These are phyloP conservation scores for Podospora pseudocomata DNA, from an alignment of 495 filamentous ascomycete genomes.

Conservation along the genomic window DNA sequence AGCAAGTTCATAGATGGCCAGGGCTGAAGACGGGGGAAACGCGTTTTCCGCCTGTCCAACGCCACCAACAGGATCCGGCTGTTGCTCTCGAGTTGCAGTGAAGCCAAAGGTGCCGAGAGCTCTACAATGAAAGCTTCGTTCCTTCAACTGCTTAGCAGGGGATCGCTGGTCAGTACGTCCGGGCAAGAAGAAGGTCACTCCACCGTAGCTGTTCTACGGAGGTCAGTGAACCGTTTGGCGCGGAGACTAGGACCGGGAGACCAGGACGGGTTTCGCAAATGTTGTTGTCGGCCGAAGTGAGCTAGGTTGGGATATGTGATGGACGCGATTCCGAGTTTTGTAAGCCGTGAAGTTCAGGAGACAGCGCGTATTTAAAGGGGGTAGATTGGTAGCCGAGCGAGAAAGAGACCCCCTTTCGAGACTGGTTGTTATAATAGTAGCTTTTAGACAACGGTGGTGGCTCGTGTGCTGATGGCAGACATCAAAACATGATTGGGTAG, in stretches of 20 bases:
- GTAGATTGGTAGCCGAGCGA: conserved; percentile 16
- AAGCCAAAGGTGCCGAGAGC: not conserved
- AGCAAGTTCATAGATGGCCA: conserved; percentile 21
- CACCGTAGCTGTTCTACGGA: not conserved
- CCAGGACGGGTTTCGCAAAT: not conserved
- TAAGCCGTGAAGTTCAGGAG: not conserved
- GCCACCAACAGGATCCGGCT: not conserved
- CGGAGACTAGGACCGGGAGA: not conserved
- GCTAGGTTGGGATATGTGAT: not conserved
- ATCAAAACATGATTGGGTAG: conserved; percentile 45
- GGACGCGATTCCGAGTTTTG: conserved; percentile 7
- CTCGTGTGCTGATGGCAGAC: conserved; percentile 32
- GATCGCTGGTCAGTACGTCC: not conserved
- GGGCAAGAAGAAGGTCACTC: not conserved
- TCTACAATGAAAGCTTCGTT: not conserved
- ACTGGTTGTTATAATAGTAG: conserved; percentile 21
- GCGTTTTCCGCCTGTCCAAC: not conserved
- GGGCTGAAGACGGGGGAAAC: conserved; percentile 5
- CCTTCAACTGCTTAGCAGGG: not conserved
- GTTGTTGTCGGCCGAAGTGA: not conserved
- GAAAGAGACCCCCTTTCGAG: conserved; percentile 16
- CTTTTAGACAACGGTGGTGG: conserved; percentile 33
- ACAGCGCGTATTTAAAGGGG: conserved; percentile 16
- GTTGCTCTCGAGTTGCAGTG: not conserved
- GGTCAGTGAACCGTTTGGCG: not conserved